Percentiles rank a stretch among this genome's conserved stretches.
Evolutionary conservation across 2,329 filamentous ascomycete genomes (phyloP).

Genomic region (Colletotrichum tanaceti): DNA sequence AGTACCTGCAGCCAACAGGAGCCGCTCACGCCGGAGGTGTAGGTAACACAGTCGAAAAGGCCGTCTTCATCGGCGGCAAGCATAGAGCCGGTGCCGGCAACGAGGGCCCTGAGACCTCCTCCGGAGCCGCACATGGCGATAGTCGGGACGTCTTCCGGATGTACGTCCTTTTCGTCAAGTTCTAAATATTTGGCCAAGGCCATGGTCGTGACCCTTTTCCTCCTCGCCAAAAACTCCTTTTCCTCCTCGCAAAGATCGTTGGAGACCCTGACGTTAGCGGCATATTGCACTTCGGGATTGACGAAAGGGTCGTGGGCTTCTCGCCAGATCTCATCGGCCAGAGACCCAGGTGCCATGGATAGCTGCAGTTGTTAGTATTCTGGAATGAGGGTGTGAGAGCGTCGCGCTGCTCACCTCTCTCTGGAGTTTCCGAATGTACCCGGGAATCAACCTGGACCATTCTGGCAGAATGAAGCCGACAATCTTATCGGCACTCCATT

Average conservation of each 20-base stretch:
- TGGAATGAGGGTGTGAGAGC: no score
- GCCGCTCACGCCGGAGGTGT: conserved; percentile 94
- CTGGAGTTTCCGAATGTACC: conserved; percentile 84
- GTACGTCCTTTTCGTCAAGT: conserved; percentile 81
- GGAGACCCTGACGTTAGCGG: conserved; percentile 85
- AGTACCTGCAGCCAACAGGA: conserved; percentile 95
- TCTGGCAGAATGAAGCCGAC: conserved; percentile 81
- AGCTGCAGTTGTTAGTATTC: conserved; percentile 52
- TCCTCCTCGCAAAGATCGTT: conserved; percentile 86
- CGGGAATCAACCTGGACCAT: conserved; percentile 83
- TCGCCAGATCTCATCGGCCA: conserved; percentile 93
- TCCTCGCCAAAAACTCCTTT: conserved; percentile 75
- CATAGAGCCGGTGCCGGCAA: conserved; percentile 90
- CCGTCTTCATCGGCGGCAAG: conserved; percentile 86
- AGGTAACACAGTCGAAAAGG: conserved; percentile 92
- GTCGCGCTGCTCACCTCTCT: conserved; percentile 62
- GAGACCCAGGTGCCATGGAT: conserved; percentile 85
- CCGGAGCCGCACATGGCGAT: conserved; percentile 97
- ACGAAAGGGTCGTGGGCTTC: conserved; percentile 86
- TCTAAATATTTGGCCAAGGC: conserved; percentile 86
- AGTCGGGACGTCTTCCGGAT: conserved; percentile 90
- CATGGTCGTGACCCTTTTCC: conserved; percentile 74
- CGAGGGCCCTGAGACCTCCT: conserved; percentile 87
- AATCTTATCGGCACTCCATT: conserved; percentile 70
- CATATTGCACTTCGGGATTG: conserved; percentile 88